Base-by-base conservation (phyloP, 2,329 filamentous ascomycete species). In the Ascochyta viciae-villosae region DNA sequence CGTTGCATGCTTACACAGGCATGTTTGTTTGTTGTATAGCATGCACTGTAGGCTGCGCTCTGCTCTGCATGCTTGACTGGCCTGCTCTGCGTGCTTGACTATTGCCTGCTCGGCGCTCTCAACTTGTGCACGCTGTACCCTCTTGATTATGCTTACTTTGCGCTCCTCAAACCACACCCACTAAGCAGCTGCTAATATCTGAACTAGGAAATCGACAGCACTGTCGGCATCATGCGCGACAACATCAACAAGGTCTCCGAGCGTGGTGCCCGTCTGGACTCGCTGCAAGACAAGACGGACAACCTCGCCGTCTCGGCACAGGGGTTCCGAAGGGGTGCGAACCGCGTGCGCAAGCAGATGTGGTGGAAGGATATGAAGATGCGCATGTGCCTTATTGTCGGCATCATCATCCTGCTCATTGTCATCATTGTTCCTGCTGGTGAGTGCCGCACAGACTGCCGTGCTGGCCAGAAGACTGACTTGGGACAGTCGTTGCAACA, bases 331-430 rank as follows among this genome's bases (percentile, higher is more conserved):
- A 89, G 93, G 66, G 94, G 95, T 64, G 95, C 96, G 79, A 99
- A 98, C 83, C 85, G 92, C 71, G 94, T 99, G 68, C 88, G 95
- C 78, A 82, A 82, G 79, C 89, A 96, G 80, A 98, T 98, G 94
- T 98, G 94, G 94, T 98, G 93, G 94, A 98, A 98, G 86, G 94
- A 98, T 75, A 96, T 97, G 92, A 98, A 98, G 87, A 99, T 99
- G 95, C 89, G 95, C 78, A 95, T 97, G 84, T 98, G 94, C 81
- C 83, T 99, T 69, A 90, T 96, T 74, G 84, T 88, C 57, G 95
- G 93, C 72, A 90, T 99, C 78, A 89, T 98, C 77, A 85, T 98
- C 67, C 84, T 99, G 69, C 85, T 99, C 66, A 82, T 96, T 68
- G 86, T 99, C 77, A 98, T 99, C 76, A 95, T 99, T 74, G 88